Base-by-base conservation (phyloP, 495 filamentous ascomycete genomes). In the Penicillium roqueforti region DNA sequence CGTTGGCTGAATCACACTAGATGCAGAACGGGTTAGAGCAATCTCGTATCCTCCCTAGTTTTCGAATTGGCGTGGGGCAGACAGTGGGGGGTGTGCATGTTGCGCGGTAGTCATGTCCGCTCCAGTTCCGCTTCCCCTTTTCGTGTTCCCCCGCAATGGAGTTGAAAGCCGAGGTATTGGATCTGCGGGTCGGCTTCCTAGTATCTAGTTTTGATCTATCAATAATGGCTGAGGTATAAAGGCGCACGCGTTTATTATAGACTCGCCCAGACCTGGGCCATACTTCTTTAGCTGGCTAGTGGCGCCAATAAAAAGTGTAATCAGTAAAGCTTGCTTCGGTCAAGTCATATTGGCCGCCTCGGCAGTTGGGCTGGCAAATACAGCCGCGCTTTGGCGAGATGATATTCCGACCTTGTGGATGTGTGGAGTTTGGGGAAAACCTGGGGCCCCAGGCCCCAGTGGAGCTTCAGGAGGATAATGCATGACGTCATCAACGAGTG, bases 311-410 rank as follows among this genome's bases (percentile, higher is more conserved):
- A 23, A 50, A 39, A 40, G 25, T 7, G 20, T 19, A 22, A 22
- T 41, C 28, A 10, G 16, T 16, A 40, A 50, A 40, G 47, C 47
- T 50, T 50, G 5, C 47, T 22, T 50, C n/a, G 20, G 10, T 29
- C 25, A 50, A 40, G 47, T 16, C 25, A 25, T 50, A 36, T 50
- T 40, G 47, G 47, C 47, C 31, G 42, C 26, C 25, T 49, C 46
- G 32, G 45, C 6, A 34, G 18, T 47, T 25, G 31, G 13, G 4
- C 6, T 36, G n/a, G 14, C 7, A 4, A 6, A 8, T 16, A 1
- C 0, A 10, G 31, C 16, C 31, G 18, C 2, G 0, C 0, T 6
- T 37, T 1, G n/a, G 22, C 8, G 13, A 20, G 26, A 46, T 22
- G 18, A 9, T 3, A 26, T 6, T 19, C 46, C 46, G 22, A 1